Percentiles rank a stretch among this genome's conserved stretches.
These are phyloP conservation scores for Cercospora canescens DNA, from an alignment of 2,329 filamentous ascomycete species.

Conservation along the genomic window DNA sequence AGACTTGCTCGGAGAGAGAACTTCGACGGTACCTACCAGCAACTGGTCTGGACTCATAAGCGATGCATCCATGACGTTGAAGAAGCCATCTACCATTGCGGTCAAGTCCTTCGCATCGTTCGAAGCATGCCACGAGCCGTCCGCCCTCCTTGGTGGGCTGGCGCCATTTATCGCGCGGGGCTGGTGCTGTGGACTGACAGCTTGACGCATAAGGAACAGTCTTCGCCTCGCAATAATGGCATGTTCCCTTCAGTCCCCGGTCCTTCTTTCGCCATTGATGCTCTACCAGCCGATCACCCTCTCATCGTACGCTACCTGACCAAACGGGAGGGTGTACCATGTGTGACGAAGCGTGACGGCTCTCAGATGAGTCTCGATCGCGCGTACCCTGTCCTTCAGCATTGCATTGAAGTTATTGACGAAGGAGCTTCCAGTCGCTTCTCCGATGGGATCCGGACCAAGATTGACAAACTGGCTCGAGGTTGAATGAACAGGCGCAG, in stretches of 20 bases:
- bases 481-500: constrained; percentile 20
- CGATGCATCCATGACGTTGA: constrained; percentile 64
- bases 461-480: constrained; percentile 50
- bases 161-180: constrained; percentile 66
- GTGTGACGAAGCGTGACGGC: constrained; percentile 53
- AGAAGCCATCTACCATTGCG: constrained; percentile 66
- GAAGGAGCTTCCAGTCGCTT: constrained; percentile 55
- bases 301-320: constrained; percentile 54
- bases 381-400: constrained; percentile 50
- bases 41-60: constrained; percentile 57
- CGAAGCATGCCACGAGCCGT: constrained; percentile 60
- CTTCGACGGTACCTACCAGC: constrained; percentile 58
- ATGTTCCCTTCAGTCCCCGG: constrained; percentile 40
- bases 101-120: constrained; percentile 65
- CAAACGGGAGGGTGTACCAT: constrained; percentile 55
- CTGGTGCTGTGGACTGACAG: constrained; percentile 65
- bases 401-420: constrained; percentile 55
- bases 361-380: constrained; percentile 49
- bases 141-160: constrained; percentile 70
- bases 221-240: constrained; percentile 35
- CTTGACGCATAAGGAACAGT: constrained; percentile 52
- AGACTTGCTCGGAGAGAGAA: constrained; percentile 63
- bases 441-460: constrained; percentile 56
- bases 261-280: constrained; percentile 53
- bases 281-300: constrained; percentile 52